phyloP scores from a whole-genome alignment of 345 rosid genomes.

The Erysimum cheiranthoides region DNA sequence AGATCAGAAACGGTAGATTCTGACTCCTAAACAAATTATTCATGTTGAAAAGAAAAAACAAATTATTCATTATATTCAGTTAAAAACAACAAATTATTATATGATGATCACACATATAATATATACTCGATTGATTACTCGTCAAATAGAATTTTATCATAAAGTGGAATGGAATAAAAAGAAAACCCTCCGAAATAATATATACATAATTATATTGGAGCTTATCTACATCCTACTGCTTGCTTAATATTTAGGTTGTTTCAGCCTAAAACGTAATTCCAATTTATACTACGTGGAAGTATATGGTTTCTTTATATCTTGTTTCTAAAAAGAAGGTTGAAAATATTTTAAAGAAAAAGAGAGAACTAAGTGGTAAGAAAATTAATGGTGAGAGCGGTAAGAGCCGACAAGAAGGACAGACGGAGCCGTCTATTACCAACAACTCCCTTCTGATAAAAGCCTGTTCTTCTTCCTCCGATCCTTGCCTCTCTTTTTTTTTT shows the following conservation, averaged over 20 bases:
- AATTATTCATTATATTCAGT: no score
- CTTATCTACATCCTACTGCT: not conserved
- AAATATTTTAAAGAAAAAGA: not conserved
- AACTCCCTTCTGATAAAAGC: slow-evolving; percentile 54
- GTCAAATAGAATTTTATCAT: not conserved
- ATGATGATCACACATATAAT: not conserved
- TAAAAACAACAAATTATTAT: not conserved
- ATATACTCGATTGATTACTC: not conserved
- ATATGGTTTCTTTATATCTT: not conserved
- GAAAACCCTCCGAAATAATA: slow-evolving; percentile 1
- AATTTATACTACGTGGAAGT: no score
- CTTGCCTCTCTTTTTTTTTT: not conserved
- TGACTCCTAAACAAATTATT: not conserved
- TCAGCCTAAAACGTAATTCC: not conserved
- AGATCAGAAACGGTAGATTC: not conserved
- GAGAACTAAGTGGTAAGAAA: slow-evolving; percentile 21
- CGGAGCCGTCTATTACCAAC: slow-evolving; percentile 67
- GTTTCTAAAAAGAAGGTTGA: not conserved
- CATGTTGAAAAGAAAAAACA: no score
- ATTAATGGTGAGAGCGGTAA: slow-evolving; percentile 11
- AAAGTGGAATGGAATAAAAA: slow-evolving; percentile 5
- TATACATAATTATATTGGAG: not conserved
- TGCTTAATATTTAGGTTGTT: not conserved
- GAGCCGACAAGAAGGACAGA: slow-evolving; percentile 66
- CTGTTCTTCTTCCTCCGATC: slow-evolving; percentile 44